Base-by-base conservation (phyloP, 805 yeast species). In the Zygotorulaspora florentina region DNA sequence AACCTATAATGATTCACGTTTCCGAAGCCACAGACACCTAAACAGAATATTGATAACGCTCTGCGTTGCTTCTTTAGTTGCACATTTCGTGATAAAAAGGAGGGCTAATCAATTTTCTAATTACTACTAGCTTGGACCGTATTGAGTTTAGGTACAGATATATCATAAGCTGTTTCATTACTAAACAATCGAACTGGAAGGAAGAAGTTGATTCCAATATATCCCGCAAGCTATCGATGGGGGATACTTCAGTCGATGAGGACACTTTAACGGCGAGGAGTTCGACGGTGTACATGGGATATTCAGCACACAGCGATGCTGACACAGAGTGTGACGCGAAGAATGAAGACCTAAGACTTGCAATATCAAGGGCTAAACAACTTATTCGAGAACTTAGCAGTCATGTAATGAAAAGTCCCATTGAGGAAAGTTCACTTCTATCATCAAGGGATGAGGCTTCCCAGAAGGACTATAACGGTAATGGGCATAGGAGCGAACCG, bases 381-480 rank as follows among this genome's bases (percentile, higher is more conserved):
- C 35, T 52, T 11, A 40, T 54, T 4, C 46, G 51, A 5, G 39
- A 39, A 25, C 11, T 49, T 13, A 42, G 12, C 38, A 17, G 50
- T 3, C 40, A 36, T 18, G 40, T 40, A 37, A 37, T 50, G 3
- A 33, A 38, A 23, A 47, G 52, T 30, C 56, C 56, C 9, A 38
- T 46, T 6, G 52, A 50, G 29, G 46, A 43, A 26, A 25, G 15
- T n/a, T 16, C 26, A 8, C 36, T 29, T 13, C 20, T 33, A 16
- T 30, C 35, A 13, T 15, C 26, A 7, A 30, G 28, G 15, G 47
- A 44, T 8, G 26, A 17, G 2, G 9, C 23, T 13, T 8, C 3
- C 11, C 10, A 10, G 13, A 34, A 37, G 13, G 18, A 30, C 9
- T 33, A 25, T 8, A 28, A 15, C 11, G 20, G 35, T 1, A 34